Evolutionary conservation across 345 rosid species (phyloP).

Genomic region (Pelargonium nanum): DNA sequence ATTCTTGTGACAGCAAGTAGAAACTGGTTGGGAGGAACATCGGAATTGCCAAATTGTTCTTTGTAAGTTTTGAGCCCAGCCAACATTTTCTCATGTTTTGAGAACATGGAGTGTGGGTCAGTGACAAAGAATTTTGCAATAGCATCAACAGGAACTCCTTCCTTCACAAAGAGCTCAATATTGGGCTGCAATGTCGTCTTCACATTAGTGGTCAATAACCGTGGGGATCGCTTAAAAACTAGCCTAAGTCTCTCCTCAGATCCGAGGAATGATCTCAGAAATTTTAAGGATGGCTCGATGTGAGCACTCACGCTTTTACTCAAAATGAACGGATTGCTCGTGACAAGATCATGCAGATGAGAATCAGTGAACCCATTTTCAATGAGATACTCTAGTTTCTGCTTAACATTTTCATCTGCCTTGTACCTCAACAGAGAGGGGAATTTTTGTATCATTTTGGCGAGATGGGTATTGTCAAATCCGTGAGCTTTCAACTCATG

Average conservation of each 20-base stretch:
- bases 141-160: constrained; percentile 4
- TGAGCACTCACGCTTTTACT: not conserved
- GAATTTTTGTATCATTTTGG: constrained; percentile 9
- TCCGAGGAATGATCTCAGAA: constrained; percentile 6
- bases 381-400: constrained; percentile 13
- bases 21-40: constrained; percentile 3
- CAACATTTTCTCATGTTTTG: not conserved
- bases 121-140: constrained; percentile 4
- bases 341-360: constrained; percentile 6
- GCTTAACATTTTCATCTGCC: constrained; percentile 7
- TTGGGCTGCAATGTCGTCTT: constrained; percentile 3
- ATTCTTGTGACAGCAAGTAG: constrained; percentile 4
- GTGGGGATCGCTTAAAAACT: constrained; percentile 4
- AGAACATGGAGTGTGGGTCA: constrained; percentile 4
- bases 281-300: constrained; percentile 6
- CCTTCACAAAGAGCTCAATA: constrained; percentile 7
- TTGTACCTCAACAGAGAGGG: constrained; percentile 8
- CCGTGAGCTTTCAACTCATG: constrained; percentile 12
- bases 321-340: constrained; percentile 2
- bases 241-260: constrained; percentile 1
- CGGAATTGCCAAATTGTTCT: not conserved
- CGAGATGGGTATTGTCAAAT: constrained; percentile 12
- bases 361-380: constrained; percentile 4
- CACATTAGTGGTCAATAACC: constrained; percentile 1
- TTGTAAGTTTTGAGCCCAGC: constrained; percentile 1